phyloP scores from a whole-genome alignment of 768 basidiomycete species.

The Mrakia blollopis region DNA sequence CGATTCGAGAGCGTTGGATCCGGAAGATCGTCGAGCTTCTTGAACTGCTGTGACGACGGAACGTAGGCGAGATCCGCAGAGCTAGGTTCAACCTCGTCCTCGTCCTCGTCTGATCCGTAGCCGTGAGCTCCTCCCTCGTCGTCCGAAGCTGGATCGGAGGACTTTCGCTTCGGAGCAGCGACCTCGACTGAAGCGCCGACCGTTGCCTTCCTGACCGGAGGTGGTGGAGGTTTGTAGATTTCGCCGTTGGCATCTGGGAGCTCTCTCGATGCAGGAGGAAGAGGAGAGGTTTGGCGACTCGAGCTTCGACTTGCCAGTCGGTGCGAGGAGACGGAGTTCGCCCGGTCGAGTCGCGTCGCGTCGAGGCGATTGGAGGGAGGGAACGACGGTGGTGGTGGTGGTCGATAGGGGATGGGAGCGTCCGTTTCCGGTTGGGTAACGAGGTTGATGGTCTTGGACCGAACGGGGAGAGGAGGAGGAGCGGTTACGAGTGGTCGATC shows the following conservation, averaged over 20 bases:
- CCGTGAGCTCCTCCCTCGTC: constrained; percentile 9
- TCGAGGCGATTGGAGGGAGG: not conserved
- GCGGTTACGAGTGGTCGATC: not conserved
- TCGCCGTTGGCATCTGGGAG: not conserved
- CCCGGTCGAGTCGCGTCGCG: not conserved
- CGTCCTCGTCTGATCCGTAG: constrained; percentile 14
- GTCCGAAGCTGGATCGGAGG: constrained; percentile 1
- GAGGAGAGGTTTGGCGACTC: constrained; percentile 8
- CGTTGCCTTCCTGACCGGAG: not conserved
- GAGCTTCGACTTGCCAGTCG: constrained; percentile 8
- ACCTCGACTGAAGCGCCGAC: not conserved
- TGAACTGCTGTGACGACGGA: constrained; percentile 9
- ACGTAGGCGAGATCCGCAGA: not conserved
- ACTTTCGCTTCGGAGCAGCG: not conserved
- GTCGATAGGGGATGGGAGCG: not conserved
- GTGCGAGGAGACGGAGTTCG: not conserved
- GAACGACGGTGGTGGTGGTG: not conserved
- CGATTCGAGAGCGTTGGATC: constrained; percentile 48
- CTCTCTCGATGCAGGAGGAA: not conserved
- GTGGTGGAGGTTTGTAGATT: constrained; percentile 4
- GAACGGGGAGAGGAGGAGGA: constrained; percentile 8
- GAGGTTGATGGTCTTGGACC: not conserved
- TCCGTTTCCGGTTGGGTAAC: not conserved
- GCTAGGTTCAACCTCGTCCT: not conserved
- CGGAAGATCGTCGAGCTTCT: constrained; percentile 44